Conservation (phyloP, 495 filamentous ascomycete species). For the Evernia prunastri region DNA sequence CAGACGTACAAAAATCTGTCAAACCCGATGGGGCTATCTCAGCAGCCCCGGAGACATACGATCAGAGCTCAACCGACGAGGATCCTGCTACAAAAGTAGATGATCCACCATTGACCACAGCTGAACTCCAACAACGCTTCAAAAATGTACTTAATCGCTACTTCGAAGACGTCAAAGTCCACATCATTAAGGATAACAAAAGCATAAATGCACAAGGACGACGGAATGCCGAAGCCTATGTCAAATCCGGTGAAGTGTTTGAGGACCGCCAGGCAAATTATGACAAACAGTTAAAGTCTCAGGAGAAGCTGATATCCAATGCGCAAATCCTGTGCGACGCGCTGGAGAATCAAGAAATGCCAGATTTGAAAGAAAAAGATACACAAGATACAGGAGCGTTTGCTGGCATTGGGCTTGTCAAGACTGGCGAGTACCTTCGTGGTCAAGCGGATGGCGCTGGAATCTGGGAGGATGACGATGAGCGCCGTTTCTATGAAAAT, state of each 20-base stretch:
- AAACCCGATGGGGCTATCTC: slow-evolving; percentile 68
- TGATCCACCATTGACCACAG: slow-evolving; percentile 65
- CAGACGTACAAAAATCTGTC: slow-evolving; percentile 75
- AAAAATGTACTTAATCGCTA: slow-evolving; percentile 82
- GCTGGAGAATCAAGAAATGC: slow-evolving; percentile 82
- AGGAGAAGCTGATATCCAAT: slow-evolving; percentile 85
- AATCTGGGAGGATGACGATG: slow-evolving; percentile 99
- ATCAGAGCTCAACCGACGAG: slow-evolving; percentile 39
- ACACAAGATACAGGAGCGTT: slow-evolving; percentile 54
- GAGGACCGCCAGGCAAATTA: slow-evolving; percentile 95
- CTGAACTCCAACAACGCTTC: slow-evolving; percentile 80
- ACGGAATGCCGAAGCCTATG: slow-evolving; percentile 95
- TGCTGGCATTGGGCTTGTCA: slow-evolving; percentile 84
- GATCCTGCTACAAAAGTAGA: slow-evolving; percentile 35
- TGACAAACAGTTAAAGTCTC: slow-evolving; percentile 82
- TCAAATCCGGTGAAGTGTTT: slow-evolving; percentile 97
- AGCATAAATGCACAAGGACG: slow-evolving; percentile 73
- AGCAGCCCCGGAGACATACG: slow-evolving; percentile 43
- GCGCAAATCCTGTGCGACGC: slow-evolving; percentile 86
- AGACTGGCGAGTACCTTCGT: slow-evolving; percentile 86
- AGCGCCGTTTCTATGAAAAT: slow-evolving; percentile 96
- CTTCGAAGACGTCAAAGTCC: slow-evolving; percentile 85
- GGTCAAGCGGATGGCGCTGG: slow-evolving; percentile 88
- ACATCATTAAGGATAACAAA: slow-evolving; percentile 86
- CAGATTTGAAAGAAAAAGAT: slow-evolving; percentile 78